Conservation (phyloP, 768 basidiomycete species). For the Sutorius australiensis region DNA sequence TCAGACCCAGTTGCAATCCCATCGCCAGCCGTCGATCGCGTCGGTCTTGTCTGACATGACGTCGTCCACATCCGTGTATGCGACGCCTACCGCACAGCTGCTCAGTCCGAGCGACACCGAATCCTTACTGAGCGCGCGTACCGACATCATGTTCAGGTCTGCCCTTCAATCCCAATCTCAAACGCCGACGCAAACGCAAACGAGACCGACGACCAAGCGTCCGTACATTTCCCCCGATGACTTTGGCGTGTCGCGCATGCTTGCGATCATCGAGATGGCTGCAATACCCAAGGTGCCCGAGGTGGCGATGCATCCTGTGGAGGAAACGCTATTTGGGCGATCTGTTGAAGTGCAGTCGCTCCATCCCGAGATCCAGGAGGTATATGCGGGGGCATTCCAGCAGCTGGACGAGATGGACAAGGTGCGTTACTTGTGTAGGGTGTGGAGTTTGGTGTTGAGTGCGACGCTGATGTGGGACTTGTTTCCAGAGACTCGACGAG, state of each 20-base stretch:
- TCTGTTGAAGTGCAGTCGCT: constrained; percentile 56
- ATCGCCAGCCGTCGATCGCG: constrained; percentile 68
- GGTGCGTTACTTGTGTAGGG: constrained; percentile 36
- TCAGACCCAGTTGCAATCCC: constrained; percentile 17
- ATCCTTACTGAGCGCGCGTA: neutral
- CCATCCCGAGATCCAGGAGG: constrained; percentile 68
- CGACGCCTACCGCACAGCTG: constrained; percentile 37
- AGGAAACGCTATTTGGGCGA: constrained; percentile 69
- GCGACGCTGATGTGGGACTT: neutral
- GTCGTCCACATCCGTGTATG: constrained; percentile 40
- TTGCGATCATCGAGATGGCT: constrained; percentile 78
- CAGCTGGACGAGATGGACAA: constrained; percentile 78
- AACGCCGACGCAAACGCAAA: neutral
- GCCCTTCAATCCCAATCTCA: too few relatives aligned
- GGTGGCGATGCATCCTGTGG: constrained; percentile 55
- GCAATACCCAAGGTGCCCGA: constrained; percentile 39
- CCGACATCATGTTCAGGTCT: constrained; percentile 28
- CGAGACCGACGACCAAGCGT: constrained; percentile 33
- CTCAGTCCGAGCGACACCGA: constrained; percentile 25
- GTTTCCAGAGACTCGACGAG: constrained; percentile 27
- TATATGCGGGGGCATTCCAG: constrained; percentile 68
- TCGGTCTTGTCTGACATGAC: constrained; percentile 65
- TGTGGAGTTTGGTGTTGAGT: neutral
- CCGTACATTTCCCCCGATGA: constrained; percentile 68
- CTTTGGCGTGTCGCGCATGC: constrained; percentile 82